Evolutionary conservation across 768 basidiomycete species (phyloP), one percentile per base, ranked within the genome.

Genomic region (Jaapia argillacea): DNA sequence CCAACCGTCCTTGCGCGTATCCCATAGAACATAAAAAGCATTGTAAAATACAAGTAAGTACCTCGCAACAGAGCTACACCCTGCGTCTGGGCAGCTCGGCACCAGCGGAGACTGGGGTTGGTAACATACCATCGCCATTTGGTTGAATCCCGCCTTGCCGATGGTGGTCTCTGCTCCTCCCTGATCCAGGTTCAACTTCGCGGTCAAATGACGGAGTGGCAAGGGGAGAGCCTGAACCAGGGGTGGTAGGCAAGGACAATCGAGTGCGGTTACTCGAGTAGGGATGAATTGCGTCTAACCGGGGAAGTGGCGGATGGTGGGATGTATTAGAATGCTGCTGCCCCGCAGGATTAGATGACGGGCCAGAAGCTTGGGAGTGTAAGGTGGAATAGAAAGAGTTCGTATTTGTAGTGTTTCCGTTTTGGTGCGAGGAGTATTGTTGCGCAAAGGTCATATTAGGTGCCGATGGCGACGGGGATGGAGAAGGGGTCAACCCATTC

Each of bases 381-480:
- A 33, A 10, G 28, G 28, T 10, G 10, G 28, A 33, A 33, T 33
- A 33, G 28, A 33, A 33, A 33, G 10, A 10, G 28, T 16, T 33
- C 10, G 10, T 33, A 16, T 10, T 33, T 10, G 28, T 10, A 10
- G 28, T 10, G 16, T 10, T 16, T 16, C 10, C 16, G 28, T 33
- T 33, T 10, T 49, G 44, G 5, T 50, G 51, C 6, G 64, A 63
- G 21, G 65, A 56, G 49, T 83, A 83, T 45, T 80, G 77, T 33
- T 33, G 28, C 35, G 74, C 69, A 59, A 81, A 83, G 47, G 63
- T 74, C 58, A 75, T 59, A 41, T 58, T 64, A 37, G 65, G 62
- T 14, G 74, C 67, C 4, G 56, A 48, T 4, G 79, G 77, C 14
- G 83, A 33, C 10, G 28, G 82, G n/a, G 82, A 81, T 16, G 82